Evolutionary conservation across 805 yeast species (phyloP), one percentile per base, ranked within the genome.

Genomic region (Ogataea polymorpha): DNA sequence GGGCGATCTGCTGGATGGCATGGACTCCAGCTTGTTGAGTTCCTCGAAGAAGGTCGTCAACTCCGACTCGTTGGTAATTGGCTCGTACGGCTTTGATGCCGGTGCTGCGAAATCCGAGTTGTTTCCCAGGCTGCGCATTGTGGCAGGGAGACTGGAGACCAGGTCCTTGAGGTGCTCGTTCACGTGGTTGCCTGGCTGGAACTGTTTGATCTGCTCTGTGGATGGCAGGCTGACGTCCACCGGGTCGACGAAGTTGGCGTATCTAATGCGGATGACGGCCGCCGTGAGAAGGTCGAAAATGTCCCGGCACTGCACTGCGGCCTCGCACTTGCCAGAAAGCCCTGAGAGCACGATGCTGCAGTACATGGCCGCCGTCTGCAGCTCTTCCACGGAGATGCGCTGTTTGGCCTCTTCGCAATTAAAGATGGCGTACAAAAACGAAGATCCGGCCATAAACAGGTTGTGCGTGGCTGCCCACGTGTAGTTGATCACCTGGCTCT

Each of bases 391-490:
- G 1, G 72, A 58, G 14, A 78, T 70, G 5, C 64, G 63, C 5
- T 62, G 56, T 16, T 82, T 60, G 2, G 74, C 77, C 34, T 71
- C 73, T n/a, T 70, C 70, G 26, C 86, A 77, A 58, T 83, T 83
- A 58, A 85, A 88, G 11, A 87, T 70, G 1, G 89, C 75, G 57
- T 85, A 88, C 32, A 89, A 66, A 51, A 79, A 88, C 1, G 96
- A 83, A 20, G 91, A 83, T 1, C 95, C 95, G 0, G 96, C 90
- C 84, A 86, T 82, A 58, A 87, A 87, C 39, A 87, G 67, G 57
- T 87, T 88, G 59, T 88, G 95, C 3, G 87, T 90, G 0, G 95
- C 93, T 2, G 89, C 90, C 96, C 96, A 89, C 0, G 96, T 86
- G 61, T 86, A 89, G 60, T 87, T 87, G 45, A 88, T 72, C 34